A percentile compares a stretch with the other conserved stretches of the same genome.
phyloP scores from a whole-genome alignment of 176 grass and related monocot genomes.

The Musa schizocarpa region DNA sequence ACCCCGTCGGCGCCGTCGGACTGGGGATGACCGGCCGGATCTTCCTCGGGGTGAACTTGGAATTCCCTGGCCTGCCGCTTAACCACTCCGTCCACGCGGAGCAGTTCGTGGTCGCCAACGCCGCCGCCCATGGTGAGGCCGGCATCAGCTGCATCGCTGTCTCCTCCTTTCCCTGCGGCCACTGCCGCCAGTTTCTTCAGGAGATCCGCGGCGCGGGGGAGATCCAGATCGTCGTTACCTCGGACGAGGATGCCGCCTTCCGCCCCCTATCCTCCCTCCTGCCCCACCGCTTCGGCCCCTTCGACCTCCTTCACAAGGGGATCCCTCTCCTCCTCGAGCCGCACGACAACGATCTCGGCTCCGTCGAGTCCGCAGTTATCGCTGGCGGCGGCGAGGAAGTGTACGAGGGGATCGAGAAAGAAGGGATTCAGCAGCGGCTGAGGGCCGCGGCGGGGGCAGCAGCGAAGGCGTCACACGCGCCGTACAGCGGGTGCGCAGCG shows the following conservation, averaged over 20 bases:
- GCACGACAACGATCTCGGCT: conserved; percentile 54
- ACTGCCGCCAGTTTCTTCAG: conserved; percentile 95
- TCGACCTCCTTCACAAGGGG: conserved; percentile 52
- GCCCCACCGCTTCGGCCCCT: conserved; percentile 37
- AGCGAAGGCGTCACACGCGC: conserved; percentile 52
- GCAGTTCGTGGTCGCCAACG: conserved; percentile 81
- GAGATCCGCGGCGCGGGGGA: conserved; percentile 62
- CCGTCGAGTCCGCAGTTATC: not conserved
- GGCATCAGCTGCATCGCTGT: conserved; percentile 70
- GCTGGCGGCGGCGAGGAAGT: conserved; percentile 6
- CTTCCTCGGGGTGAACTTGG: conserved; percentile 79
- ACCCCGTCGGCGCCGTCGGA: conserved; percentile 72
- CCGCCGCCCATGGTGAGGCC: conserved; percentile 48
- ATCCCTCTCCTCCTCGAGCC: conserved; percentile 63
- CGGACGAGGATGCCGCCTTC: conserved; percentile 38
- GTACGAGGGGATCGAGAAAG: conserved; percentile 1
- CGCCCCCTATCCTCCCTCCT: conserved; percentile 55
- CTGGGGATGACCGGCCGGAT: conserved; percentile 66
- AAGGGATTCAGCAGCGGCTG: conserved; percentile 3
- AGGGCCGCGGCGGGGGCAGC: conserved; percentile 44
- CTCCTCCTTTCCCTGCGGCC: conserved; percentile 83
- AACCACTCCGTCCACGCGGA: conserved; percentile 73
- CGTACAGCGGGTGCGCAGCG: conserved; percentile 65
- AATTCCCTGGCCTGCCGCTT: conserved; percentile 56
- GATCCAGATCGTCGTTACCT: conserved; percentile 63